A percentile compares a stretch with the other conserved stretches of the same genome.
Evolutionary conservation across 768 basidiomycete species (phyloP).

Genomic region (Pisolithus microcarpus): DNA sequence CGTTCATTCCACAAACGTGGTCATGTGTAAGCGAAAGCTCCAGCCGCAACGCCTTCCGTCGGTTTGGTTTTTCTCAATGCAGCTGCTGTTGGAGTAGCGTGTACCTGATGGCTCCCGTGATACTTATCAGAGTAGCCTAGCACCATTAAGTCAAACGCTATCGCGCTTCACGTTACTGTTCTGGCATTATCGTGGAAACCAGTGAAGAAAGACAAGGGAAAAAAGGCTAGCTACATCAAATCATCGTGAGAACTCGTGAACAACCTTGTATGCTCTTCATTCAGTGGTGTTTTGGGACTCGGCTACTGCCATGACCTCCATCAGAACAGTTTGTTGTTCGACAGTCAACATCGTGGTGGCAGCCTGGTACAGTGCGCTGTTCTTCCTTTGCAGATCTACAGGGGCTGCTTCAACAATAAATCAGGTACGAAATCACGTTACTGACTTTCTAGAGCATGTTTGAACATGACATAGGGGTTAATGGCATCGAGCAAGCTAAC

Average conservation of each 20-base stretch:
- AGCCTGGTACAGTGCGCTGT: constrained; percentile 56
- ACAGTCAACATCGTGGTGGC: constrained; percentile 64
- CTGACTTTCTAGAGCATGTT: constrained; percentile 69
- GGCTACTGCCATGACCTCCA: constrained; percentile 78
- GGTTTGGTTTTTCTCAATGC: too few relatives aligned
- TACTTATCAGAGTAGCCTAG: neutral
- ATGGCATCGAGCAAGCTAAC: constrained; percentile 78
- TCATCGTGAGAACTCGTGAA: neutral
- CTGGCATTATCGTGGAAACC: neutral
- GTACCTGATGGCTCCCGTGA: neutral
- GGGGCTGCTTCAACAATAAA: neutral
- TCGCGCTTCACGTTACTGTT: neutral
- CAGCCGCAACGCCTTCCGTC: too few relatives aligned
- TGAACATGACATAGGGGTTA: constrained; percentile 73
- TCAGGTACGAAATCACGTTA: constrained; percentile 3
- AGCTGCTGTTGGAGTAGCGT: neutral
- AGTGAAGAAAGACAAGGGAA: neutral
- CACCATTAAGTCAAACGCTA: neutral
- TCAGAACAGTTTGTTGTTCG: constrained; percentile 73
- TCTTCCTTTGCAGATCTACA: constrained; percentile 71
- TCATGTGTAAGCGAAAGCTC: too few relatives aligned
- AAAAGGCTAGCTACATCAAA: neutral
- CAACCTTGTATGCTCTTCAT: neutral
- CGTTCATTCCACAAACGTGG: too few relatives aligned
- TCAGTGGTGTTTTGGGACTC: constrained; percentile 29